Evolutionary conservation across 805 yeast species (phyloP).

Genomic region (Peterozyma toletana): DNA sequence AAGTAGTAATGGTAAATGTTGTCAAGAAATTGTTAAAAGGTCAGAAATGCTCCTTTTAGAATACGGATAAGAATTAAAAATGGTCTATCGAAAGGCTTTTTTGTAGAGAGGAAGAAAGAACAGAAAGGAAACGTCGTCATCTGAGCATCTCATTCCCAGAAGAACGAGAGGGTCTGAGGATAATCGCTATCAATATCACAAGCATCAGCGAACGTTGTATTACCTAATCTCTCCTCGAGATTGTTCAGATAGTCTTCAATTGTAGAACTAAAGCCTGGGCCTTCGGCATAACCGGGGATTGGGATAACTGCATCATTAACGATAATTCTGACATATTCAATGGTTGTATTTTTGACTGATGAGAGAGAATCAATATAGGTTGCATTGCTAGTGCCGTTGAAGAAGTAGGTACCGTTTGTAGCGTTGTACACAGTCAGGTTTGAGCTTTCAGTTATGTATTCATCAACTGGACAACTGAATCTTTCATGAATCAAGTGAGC

Average conservation of each 20-base stretch:
- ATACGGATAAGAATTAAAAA: not conserved
- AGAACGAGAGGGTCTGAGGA: constrained; percentile 27
- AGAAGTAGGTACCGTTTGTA: not conserved
- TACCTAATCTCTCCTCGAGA: constrained; percentile 21
- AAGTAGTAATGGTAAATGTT: too few species aligned
- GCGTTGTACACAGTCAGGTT: constrained; percentile 5
- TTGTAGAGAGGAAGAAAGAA: not conserved
- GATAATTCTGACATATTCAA: constrained; percentile 36
- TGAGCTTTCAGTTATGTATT: too few species aligned
- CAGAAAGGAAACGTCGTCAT: too few species aligned
- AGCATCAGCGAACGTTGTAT: constrained; percentile 18
- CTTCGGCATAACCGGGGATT: constrained; percentile 35
- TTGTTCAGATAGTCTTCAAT: constrained; percentile 25
- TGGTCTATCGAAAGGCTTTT: not conserved
- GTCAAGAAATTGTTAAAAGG: too few species aligned
- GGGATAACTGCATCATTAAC: constrained; percentile 52
- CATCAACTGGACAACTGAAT: constrained; percentile 27
- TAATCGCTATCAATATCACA: constrained; percentile 19
- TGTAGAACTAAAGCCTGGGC: constrained; percentile 48
- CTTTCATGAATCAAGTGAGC: constrained; percentile 46
- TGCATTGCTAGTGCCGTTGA: not conserved
- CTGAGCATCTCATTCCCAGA: constrained; percentile 28
- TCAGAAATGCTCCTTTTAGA: too few species aligned
- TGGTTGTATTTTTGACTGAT: constrained; percentile 6
- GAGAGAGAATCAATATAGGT: constrained; percentile 5